Conservation (phyloP, 1,284 basidiomycete genomes). For the Cryptococcus hybrid region DNA sequence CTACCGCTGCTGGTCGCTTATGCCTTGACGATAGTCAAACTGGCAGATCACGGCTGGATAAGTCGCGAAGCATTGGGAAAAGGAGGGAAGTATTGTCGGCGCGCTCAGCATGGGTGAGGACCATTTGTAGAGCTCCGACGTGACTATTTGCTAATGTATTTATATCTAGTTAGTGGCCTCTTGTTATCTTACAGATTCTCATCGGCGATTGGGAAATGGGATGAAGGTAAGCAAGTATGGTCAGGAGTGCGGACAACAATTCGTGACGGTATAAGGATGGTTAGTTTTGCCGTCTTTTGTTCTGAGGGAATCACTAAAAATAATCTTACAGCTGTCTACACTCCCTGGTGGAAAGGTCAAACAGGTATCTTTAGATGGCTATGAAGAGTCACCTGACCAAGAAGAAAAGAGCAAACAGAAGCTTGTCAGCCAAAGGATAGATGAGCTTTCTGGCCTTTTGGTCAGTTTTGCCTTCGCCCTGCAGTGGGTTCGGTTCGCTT, state of each 20-base stretch:
- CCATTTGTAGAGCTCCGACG: not conserved
- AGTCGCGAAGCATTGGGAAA: conserved; percentile 21
- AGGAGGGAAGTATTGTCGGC: conserved; percentile 33
- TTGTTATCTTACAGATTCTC: conserved; percentile 42
- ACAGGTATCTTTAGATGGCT: too few species aligned
- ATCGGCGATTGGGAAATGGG: conserved; percentile 39
- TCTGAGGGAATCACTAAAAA: not conserved
- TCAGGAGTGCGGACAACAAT: conserved; percentile 37
- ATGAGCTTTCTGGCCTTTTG: conserved; percentile 43
- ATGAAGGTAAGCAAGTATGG: conserved; percentile 46
- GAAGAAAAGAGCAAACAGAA: not conserved
- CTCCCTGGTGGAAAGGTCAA: not conserved
- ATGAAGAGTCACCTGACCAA: not conserved
- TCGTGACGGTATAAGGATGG: conserved; percentile 42
- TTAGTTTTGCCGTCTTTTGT: conserved; percentile 13
- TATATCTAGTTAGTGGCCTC: conserved; percentile 33
- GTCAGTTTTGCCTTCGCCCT: conserved; percentile 47
- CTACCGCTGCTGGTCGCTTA: conserved; percentile 28
- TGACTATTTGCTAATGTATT: not conserved
- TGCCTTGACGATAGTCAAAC: conserved; percentile 21
- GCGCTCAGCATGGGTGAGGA: conserved; percentile 43
- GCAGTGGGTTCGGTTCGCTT: conserved; percentile 25
- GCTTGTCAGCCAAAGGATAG: conserved; percentile 13
- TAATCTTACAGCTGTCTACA: conserved; percentile 4
- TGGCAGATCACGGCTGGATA: conserved; percentile 22